Conservation (phyloP, 2,329 filamentous ascomycete genomes). For the Daldinia sp. region DNA sequence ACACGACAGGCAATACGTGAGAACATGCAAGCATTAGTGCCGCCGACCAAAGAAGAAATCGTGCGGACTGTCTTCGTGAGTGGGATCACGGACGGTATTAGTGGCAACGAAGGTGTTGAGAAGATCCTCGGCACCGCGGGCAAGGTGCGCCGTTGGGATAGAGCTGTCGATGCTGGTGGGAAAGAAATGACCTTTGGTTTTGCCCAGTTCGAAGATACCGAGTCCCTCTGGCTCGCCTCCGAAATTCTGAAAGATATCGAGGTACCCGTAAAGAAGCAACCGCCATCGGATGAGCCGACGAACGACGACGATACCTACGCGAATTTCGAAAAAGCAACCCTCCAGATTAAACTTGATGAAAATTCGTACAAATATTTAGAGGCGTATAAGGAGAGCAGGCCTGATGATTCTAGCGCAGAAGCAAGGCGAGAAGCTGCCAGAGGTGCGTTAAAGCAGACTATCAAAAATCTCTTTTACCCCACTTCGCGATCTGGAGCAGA, state of each 20-base stretch:
- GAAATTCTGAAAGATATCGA: constrained; percentile 84
- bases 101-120: constrained; percentile 81
- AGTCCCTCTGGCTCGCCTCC: constrained; percentile 84
- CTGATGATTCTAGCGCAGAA: constrained; percentile 69
- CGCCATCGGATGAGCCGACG: constrained; percentile 54
- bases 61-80: constrained; percentile 90
- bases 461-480: constrained; percentile 79
- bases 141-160: constrained; percentile 83
- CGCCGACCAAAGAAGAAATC: constrained; percentile 89
- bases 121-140: constrained; percentile 80
- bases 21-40: constrained; percentile 74
- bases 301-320: constrained; percentile 57
- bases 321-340: constrained; percentile 71
- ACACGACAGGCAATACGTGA: constrained; percentile 73
- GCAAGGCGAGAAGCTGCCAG: constrained; percentile 75
- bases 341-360: constrained; percentile 82
- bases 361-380: constrained; percentile 86
- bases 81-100: constrained; percentile 80
- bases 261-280: constrained; percentile 81
- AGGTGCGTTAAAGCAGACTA: constrained; percentile 70
- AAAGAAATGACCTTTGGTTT: constrained; percentile 92
- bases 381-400: constrained; percentile 74
- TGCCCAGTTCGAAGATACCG: constrained; percentile 91
- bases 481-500: constrained; percentile 61
- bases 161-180: constrained; percentile 69